Conservation (phyloP, 441 rosid genomes). For the Bruguiera hainesii region DNA sequence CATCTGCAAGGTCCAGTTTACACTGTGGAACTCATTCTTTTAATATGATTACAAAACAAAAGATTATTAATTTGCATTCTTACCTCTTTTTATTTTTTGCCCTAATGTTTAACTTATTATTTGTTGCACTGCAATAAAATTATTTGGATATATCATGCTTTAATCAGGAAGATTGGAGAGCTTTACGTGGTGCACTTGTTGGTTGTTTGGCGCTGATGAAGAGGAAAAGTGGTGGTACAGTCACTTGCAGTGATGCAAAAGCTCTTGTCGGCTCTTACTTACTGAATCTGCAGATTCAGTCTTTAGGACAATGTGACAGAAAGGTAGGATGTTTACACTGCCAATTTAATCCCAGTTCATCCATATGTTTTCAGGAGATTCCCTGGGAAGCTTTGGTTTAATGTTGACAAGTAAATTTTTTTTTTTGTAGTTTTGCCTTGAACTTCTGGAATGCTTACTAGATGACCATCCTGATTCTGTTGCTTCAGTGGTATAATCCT, state of each 20-base stretch:
- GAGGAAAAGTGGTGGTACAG: conserved; percentile 56
- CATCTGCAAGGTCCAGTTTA: neutral
- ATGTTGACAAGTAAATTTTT: conserved; percentile 16
- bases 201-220: conserved; percentile 83
- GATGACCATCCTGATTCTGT: conserved; percentile 51
- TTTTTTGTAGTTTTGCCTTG: conserved; percentile 74
- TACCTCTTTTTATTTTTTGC: neutral
- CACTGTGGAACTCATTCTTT: neutral
- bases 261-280: conserved; percentile 54
- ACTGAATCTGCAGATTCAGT: conserved; percentile 65
- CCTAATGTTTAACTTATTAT: neutral
- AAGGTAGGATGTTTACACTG: conserved; percentile 40
- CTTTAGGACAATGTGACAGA: conserved; percentile 72
- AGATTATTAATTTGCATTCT: neutral
- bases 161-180: conserved; percentile 93
- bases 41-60: conserved; percentile 1
- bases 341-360: neutral
- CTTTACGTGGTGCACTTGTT: conserved; percentile 79
- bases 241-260: conserved; percentile 53
- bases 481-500: conserved; percentile 50
- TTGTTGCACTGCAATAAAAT: conserved; percentile 22
- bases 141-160: conserved; percentile 31
- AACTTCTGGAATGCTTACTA: conserved; percentile 77
- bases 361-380: conserved; percentile 5
- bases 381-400: conserved; percentile 19